These are phyloP conservation scores for Hirsutella rhossiliensis DNA, from an alignment of 2,329 filamentous ascomycete species.

Conservation along the genomic window DNA sequence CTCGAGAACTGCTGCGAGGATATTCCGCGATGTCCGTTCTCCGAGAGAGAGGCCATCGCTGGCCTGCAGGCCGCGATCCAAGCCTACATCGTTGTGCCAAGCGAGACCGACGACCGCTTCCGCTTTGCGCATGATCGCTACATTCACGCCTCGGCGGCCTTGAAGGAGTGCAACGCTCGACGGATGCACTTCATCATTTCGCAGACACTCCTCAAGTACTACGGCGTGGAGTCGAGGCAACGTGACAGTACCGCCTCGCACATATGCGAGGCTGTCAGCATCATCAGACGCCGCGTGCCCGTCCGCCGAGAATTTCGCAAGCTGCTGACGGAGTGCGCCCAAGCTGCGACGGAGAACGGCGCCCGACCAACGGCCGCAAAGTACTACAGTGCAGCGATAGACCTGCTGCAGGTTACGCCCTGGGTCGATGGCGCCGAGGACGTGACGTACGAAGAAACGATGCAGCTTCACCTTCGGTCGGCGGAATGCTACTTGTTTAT, in stretches of 20 bases:
- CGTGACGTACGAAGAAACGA: constrained; percentile 74
- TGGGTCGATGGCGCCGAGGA: constrained; percentile 64
- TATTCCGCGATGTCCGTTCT: constrained; percentile 25
- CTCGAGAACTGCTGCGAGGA: constrained; percentile 15
- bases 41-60: constrained; percentile 56
- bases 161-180: constrained; percentile 56
- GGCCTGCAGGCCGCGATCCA: constrained; percentile 76
- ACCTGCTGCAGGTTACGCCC: constrained; percentile 64
- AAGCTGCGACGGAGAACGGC: constrained; percentile 67
- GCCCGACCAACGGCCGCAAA: constrained; percentile 71
- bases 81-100: constrained; percentile 68
- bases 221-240: constrained; percentile 44
- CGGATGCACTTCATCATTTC: constrained; percentile 91
- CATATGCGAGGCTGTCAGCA: constrained; percentile 62
- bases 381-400: constrained; percentile 67
- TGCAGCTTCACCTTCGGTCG: constrained; percentile 64
- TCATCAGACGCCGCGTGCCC: constrained; percentile 56
- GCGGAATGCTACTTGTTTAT: constrained; percentile 78
- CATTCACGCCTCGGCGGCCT: constrained; percentile 56
- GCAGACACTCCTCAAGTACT: constrained; percentile 66
- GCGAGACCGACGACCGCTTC: constrained; percentile 77
- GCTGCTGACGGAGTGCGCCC: constrained; percentile 67
- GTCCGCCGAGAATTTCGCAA: constrained; percentile 57
- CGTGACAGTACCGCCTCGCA: constrained; percentile 69
- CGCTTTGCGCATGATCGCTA: constrained; percentile 84